Evolutionary conservation across 148 eudicot genomes (phyloP), one percentile per base, ranked within the genome.

Genomic region (Diospyros lotus): DNA sequence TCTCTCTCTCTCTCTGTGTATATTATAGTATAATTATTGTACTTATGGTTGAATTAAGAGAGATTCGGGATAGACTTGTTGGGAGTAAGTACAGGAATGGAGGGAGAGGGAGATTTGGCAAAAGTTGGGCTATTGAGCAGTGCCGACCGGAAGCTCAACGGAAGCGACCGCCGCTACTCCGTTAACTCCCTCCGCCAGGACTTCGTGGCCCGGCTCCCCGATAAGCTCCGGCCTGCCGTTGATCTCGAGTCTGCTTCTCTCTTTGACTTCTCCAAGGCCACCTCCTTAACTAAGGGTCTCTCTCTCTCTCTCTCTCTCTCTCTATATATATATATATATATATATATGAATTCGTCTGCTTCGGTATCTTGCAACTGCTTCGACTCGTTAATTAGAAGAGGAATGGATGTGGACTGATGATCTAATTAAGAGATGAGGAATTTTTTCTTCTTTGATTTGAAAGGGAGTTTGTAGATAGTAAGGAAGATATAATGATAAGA

Each of bases 121-220:
- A 80, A 71, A 48, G 68, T 75, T 50, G 82, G 83, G 66, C 73
- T 88, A 75, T 14, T 84, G 44, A 59, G 28, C 55, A 56, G 46
- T 64, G 80, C 52, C 72, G 64, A 61, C 6, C 42, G 40, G 76
- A 38, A 69, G 75, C 75, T 79, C 39, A 80, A 76, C 12, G 66
- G 79, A 40, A 81, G 81, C 55, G 76, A 84, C 17, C 89, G 97
- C 39, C 75, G 84, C 59, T 79, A 90, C 80, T 94, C 98, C 28
- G 87, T 90, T 1, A 90, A 77, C 73, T 80, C 96, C 6, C 75
- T 94, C 17, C 83, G 87, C 10, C 78, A 46, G 55, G 93, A 90
- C 1, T 92, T 94, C 79, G 60, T 90, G 9, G 42, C 93, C 0
- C 79, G 85, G 61, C 80, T 92, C 75, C 97, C 97, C 0, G 89